Conservation (phyloP, 1,284 basidiomycete species). For the Coriolopsis trogii region DNA sequence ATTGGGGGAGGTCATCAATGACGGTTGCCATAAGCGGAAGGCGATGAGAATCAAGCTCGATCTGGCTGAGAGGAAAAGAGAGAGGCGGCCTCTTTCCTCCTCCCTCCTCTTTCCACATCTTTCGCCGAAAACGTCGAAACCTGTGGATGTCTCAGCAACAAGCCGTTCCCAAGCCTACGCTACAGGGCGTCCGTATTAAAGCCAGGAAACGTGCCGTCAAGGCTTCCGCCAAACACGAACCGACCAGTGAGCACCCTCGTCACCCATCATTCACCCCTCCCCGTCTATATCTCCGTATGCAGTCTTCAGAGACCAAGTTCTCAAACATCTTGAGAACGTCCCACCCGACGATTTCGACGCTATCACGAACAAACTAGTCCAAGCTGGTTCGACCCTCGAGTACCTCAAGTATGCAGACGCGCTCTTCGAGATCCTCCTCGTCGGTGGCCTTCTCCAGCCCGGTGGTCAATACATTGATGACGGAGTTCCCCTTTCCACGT, state of each 20-base stretch:
- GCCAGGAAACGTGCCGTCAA: slow-evolving; percentile 87
- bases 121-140: slow-evolving; percentile 35
- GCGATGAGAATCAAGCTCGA: slow-evolving; percentile 20
- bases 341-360: slow-evolving; percentile 82
- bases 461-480: slow-evolving; percentile 93
- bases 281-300: slow-evolving; percentile 3
- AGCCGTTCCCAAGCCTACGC: slow-evolving; percentile 78
- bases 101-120: slow-evolving; percentile 32
- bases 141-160: slow-evolving; percentile 88
- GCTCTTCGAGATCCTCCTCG: slow-evolving; percentile 93
- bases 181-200: slow-evolving; percentile 87
- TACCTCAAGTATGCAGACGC: slow-evolving; percentile 95
- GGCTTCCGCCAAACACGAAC: slow-evolving; percentile 89
- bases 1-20: slow-evolving; percentile 2
- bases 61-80: slow-evolving; percentile 10
- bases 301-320: slow-evolving; percentile 96
- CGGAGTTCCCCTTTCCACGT: slow-evolving; percentile 77
- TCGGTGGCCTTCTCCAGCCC: slow-evolving; percentile 94
- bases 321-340: slow-evolving; percentile 91
- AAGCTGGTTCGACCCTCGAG: slow-evolving; percentile 91
- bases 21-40: slow-evolving; percentile 13
- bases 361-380: slow-evolving; percentile 83
- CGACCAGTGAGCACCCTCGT: slow-evolving; percentile 50
- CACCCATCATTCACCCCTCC: slow-evolving; percentile 6
- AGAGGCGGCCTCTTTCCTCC: not conserved